Evolutionary conservation across 2,329 filamentous ascomycete genomes (phyloP), one percentile per base, ranked within the genome.

Genomic region (Onygenales sp.): DNA sequence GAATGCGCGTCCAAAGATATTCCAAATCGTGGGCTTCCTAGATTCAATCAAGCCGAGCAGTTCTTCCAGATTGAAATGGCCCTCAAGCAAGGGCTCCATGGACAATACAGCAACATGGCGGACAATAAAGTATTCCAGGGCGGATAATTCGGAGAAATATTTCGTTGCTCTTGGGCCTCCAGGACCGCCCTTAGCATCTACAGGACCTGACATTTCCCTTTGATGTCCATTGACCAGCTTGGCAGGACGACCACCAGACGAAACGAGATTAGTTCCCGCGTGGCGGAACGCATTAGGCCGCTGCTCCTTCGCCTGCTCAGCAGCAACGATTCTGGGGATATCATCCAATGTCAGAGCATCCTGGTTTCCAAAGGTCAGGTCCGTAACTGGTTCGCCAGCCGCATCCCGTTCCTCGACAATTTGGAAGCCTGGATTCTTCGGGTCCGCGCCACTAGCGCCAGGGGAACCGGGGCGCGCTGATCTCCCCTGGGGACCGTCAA

Each of bases 51-150:
- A 82, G 56, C 88, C 84, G 11, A 97, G 80, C 1, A 98, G 77
- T 65, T 98, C 93, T 59, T 97, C 93, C 54, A 97, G 79, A n/a
- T 86, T 87, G 70, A 97, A 97, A 61, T 95, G 84, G 3, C 84
- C 83, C 62, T 95, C 90, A 4, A 98, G 78, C 68, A 97, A 78
- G 6, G 93, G 90, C 59, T 95, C 89, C 84, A 98, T 95, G 0
- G 88, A 92, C 55, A 98, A 76, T 5, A 98, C 93, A 8, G 93
- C 93, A 53, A 97, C 83, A 63, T 97, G 92, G 31, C 93, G 86
- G 45, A 97, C 88, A 62, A 97, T 97, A 69, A 98, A 97, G 67
- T 96, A 97, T 66, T 98, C 93, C 33, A 98, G 76, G 0, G 88
- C 90, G 2, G 93, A 95, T 5, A 98, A 79, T 66, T 98, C 93